These are phyloP conservation scores for Colletotrichum caudatum DNA, from an alignment of 2,329 filamentous ascomycete species.

Conservation along the genomic window DNA sequence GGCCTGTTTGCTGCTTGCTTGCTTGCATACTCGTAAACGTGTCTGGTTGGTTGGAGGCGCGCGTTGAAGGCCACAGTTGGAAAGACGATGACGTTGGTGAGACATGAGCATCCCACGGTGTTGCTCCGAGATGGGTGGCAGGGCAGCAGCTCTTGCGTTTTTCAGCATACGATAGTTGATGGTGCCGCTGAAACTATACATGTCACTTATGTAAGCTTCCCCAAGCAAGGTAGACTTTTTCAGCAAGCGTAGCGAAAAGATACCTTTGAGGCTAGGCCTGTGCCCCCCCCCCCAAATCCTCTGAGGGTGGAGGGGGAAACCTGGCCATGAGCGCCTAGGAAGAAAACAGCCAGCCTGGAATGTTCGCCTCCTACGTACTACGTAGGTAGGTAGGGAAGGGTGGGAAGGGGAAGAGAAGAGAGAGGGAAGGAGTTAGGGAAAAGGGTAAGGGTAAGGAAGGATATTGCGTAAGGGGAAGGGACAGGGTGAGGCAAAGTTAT, in stretches of 20 bases:
- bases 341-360: conserved; percentile 9
- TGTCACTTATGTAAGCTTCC: not conserved
- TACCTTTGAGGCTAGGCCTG: not conserved
- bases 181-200: conserved; percentile 6
- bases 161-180: not conserved
- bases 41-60: conserved; percentile 21
- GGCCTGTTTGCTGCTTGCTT: conserved; percentile 8
- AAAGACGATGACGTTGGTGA: conserved; percentile 40
- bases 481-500: not conserved
- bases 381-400: not conserved
- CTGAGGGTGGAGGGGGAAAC: not conserved
- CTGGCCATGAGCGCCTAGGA: not conserved
- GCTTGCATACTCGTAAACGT: not conserved
- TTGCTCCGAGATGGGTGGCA: conserved; percentile 4
- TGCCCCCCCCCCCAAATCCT: not conserved
- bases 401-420: not conserved
- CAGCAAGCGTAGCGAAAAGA: not conserved
- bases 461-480: not conserved
- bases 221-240: not conserved
- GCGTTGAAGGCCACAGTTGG: conserved; percentile 15
- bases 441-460: too few species aligned
- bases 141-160: not conserved
- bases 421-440: not conserved
- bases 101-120: conserved; percentile 33
- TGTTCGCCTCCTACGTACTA: conserved; percentile 1